Evolutionary conservation across 2,329 filamentous ascomycete genomes (phyloP).

Genomic region (Fusarium euwallaceae): DNA sequence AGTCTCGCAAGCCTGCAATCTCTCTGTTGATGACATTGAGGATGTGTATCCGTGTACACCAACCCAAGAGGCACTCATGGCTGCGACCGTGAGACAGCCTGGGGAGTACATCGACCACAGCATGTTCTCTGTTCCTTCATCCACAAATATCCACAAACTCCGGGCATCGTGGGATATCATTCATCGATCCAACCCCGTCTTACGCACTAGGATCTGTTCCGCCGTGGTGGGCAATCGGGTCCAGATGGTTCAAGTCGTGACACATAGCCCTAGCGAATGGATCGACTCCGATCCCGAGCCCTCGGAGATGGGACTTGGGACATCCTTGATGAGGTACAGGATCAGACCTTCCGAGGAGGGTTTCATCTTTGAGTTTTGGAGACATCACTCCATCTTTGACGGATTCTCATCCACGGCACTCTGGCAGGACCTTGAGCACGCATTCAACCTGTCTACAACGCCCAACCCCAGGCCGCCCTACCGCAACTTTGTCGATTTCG

Average conservation of each 20-base stretch:
- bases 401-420: neutral
- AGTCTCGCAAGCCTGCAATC: neutral
- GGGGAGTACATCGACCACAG: neutral
- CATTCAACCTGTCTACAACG: neutral
- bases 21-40: neutral
- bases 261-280: neutral
- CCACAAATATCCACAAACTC: neutral
- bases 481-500: neutral
- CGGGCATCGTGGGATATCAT: neutral
- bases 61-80: neutral
- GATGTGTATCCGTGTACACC: neutral
- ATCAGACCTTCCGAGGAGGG: neutral
- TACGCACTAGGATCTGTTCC: neutral
- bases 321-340: neutral
- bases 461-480: neutral
- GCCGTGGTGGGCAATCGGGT: neutral
- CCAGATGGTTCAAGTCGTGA: neutral
- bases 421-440: neutral
- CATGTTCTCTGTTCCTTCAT: neutral
- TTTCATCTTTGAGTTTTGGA: neutral
- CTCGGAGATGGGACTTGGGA: neutral
- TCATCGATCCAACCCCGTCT: neutral
- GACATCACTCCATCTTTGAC: slow-evolving; percentile 1
- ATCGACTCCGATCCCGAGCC: neutral
- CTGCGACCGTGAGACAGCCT: neutral